These are phyloP conservation scores for Oxyria digyna DNA, from an alignment of 148 eudicot genomes.

Conservation along the genomic window DNA sequence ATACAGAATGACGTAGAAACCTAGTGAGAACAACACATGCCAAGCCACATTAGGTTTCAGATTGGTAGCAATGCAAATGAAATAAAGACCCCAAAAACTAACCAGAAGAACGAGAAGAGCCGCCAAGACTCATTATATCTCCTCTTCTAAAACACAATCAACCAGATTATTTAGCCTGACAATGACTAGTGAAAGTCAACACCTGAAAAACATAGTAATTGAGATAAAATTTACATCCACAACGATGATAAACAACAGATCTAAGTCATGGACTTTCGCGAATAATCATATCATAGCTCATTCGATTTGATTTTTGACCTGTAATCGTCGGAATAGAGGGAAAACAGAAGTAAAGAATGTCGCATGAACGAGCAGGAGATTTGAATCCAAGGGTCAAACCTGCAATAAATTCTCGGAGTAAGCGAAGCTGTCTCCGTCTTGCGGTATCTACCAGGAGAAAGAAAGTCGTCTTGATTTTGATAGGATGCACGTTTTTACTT, in stretches of 20 bases:
- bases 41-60: neutral
- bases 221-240: neutral
- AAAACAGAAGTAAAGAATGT: neutral
- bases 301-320: too few species aligned
- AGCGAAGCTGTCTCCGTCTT: neutral
- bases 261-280: too few species aligned
- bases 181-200: neutral
- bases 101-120: constrained; percentile 58
- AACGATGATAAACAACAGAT: too few species aligned
- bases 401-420: neutral
- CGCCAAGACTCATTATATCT: constrained; percentile 44
- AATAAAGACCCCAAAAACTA: constrained; percentile 14
- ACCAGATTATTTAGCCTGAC: too few species aligned
- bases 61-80: neutral
- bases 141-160: neutral
- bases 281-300: too few species aligned
- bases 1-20: neutral
- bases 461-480: too few species aligned
- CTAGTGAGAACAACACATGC: neutral
- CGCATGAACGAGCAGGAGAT: neutral
- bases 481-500: too few species aligned
- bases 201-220: neutral
- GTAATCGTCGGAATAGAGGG: too few species aligned
- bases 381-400: neutral
- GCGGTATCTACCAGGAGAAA: too few species aligned